A percentile compares a stretch with the other conserved stretches of the same genome.
phyloP scores from a whole-genome alignment of 2,329 filamentous ascomycete genomes.

The Botrytis fabae region DNA sequence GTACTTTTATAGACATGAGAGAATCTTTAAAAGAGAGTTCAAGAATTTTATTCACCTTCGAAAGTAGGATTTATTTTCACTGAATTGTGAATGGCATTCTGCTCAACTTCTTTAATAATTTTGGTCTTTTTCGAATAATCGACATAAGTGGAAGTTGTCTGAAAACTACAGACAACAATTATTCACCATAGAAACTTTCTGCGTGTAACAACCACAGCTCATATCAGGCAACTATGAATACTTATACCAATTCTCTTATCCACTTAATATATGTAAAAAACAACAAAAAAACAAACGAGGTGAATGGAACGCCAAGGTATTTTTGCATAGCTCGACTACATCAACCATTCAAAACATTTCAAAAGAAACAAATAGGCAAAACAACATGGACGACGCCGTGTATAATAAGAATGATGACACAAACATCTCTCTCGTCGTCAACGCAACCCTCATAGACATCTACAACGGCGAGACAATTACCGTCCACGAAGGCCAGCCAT shows the following conservation, averaged over 20 bases:
- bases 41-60: neutral
- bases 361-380: neutral
- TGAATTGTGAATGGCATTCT: neutral
- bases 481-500: slow-evolving; percentile 7
- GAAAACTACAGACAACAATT: neutral
- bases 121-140: neutral
- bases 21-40: accelerated
- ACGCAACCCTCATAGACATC: slow-evolving; percentile 16
- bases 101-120: neutral
- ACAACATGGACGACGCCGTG: slow-evolving; percentile 7
- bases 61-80: neutral
- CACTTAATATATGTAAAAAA: neutral
- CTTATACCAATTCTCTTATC: neutral
- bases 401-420: slow-evolving; percentile 16
- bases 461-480: slow-evolving; percentile 13
- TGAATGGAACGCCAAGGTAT: neutral
- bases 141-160: neutral
- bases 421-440: slow-evolving; percentile 14
- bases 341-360: neutral
- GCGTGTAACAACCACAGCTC: neutral
- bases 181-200: neutral
- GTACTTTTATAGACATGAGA: neutral
- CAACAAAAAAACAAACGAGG: neutral
- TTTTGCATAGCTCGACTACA: neutral
- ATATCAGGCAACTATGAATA: neutral